phyloP scores from a whole-genome alignment of 2,329 filamentous ascomycete genomes.

The Sporothrix variecibatus region DNA sequence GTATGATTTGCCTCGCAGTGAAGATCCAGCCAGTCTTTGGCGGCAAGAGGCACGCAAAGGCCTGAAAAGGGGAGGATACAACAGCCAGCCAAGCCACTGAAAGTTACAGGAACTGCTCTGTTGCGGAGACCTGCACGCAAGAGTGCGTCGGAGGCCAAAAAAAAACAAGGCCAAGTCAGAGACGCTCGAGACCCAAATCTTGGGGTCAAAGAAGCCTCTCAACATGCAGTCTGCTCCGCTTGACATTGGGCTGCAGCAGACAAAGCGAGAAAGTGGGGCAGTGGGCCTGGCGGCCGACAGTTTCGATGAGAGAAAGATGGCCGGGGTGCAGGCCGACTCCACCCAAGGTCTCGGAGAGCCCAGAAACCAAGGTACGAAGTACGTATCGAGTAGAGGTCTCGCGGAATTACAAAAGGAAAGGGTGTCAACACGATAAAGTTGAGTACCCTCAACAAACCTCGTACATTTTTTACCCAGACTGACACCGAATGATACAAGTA shows the following conservation, averaged over 20 bases:
- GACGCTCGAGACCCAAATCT: not conserved
- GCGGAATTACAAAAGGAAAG: not conserved
- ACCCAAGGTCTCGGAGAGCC: not conserved
- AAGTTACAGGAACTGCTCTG: not conserved
- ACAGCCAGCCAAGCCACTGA: not conserved
- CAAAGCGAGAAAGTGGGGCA: not conserved
- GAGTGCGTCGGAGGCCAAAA: not conserved
- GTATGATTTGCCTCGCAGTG: constrained; percentile 1
- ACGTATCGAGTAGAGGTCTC: not conserved
- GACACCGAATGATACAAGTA: not conserved
- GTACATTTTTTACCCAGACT: not conserved
- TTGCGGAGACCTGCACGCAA: not conserved
- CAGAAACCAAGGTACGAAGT: not conserved
- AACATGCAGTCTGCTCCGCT: not conserved
- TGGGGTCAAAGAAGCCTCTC: not conserved
- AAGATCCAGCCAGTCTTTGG: constrained; percentile 11
- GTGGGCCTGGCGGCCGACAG: not conserved
- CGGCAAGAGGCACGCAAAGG: too few species aligned
- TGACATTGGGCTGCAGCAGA: not conserved
- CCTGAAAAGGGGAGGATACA: not conserved
- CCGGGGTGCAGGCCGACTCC: constrained; percentile 1
- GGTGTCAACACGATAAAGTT: not conserved
- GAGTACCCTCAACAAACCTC: not conserved
- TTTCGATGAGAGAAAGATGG: not conserved
- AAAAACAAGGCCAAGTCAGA: not conserved